Conservation (phyloP, 371 early-diverging fungal genomes). For the Mortierella sp. region DNA sequence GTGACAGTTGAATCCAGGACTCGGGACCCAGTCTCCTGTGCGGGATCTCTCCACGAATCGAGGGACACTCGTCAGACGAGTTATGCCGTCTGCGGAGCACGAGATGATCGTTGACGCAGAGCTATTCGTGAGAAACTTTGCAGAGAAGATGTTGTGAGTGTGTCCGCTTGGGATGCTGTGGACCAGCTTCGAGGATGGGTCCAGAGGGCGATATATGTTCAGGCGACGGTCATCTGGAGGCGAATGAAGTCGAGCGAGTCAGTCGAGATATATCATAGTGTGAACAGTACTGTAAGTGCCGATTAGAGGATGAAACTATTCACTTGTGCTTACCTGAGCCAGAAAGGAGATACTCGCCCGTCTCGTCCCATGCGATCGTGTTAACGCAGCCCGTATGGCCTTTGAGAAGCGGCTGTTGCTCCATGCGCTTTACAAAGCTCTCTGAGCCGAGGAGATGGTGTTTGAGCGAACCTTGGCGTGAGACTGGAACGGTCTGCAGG, state of each 20-base stretch:
- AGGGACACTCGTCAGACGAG: slow-evolving; percentile 73
- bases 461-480: slow-evolving; percentile 22
- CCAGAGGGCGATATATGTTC: slow-evolving; percentile 46
- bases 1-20: slow-evolving; percentile 43
- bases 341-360: slow-evolving; percentile 50
- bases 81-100: slow-evolving; percentile 75
- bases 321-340: slow-evolving; percentile 55
- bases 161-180: slow-evolving; percentile 64
- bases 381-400: slow-evolving; percentile 87
- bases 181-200: slow-evolving; percentile 20
- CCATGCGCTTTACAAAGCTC: slow-evolving; percentile 35
- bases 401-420: slow-evolving; percentile 49
- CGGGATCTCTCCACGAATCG: slow-evolving; percentile 23
- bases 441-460: slow-evolving; percentile 20
- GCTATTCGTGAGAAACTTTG: slow-evolving; percentile 75
- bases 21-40: slow-evolving; percentile 26
- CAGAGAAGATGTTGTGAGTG: slow-evolving; percentile 80
- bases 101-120: slow-evolving; percentile 71
- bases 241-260: not conserved
- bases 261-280: no score
- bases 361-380: slow-evolving; percentile 56
- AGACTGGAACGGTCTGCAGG: slow-evolving; percentile 15
- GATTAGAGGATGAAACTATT: no score
- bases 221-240: slow-evolving; percentile 32
- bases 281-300: no score